Percentiles rank a stretch among this genome's conserved stretches.
These are phyloP conservation scores for Flaveria ramosissima DNA, from an alignment of 129 eudicot genomes.

Conservation along the genomic window DNA sequence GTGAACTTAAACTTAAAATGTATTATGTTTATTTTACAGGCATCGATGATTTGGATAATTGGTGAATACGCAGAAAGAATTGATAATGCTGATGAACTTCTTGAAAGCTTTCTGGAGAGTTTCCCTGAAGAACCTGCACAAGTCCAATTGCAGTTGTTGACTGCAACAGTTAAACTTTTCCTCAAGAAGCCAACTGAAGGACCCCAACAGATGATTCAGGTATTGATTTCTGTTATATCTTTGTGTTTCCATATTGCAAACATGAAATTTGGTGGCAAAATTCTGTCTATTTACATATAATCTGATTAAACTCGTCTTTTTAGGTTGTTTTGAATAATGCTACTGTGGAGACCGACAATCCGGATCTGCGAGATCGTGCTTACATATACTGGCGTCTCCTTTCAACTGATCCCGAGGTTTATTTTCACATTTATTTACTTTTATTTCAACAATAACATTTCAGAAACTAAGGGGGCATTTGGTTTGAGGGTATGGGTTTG, in stretches of 20 bases:
- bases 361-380: slow-evolving; percentile 92
- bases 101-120: slow-evolving; percentile 90
- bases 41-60: slow-evolving; percentile 99
- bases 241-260: slow-evolving; percentile 8
- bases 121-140: slow-evolving; percentile 98
- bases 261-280: not conserved
- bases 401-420: slow-evolving; percentile 96
- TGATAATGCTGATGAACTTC: slow-evolving; percentile 98
- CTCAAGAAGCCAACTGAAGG: slow-evolving; percentile 99
- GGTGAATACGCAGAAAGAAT: slow-evolving; percentile 99
- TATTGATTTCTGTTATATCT: slow-evolving; percentile 26
- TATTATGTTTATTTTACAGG: slow-evolving; percentile 41
- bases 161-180: slow-evolving; percentile 96
- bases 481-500: not conserved
- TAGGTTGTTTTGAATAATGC: slow-evolving; percentile 96
- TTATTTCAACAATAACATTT: not conserved
- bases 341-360: slow-evolving; percentile 98
- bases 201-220: slow-evolving; percentile 99
- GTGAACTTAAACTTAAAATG: not conserved
- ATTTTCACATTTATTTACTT: slow-evolving; percentile 16
- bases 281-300: slow-evolving; percentile 5
- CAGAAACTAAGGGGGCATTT: not conserved
- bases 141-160: slow-evolving; percentile 92
- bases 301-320: slow-evolving; percentile 15
- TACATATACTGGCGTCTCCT: slow-evolving; percentile 99